Evolutionary conservation across 1,284 basidiomycete genomes (phyloP), one percentile per base, ranked within the genome.

Genomic region (Microbotryomycetes sp.): DNA sequence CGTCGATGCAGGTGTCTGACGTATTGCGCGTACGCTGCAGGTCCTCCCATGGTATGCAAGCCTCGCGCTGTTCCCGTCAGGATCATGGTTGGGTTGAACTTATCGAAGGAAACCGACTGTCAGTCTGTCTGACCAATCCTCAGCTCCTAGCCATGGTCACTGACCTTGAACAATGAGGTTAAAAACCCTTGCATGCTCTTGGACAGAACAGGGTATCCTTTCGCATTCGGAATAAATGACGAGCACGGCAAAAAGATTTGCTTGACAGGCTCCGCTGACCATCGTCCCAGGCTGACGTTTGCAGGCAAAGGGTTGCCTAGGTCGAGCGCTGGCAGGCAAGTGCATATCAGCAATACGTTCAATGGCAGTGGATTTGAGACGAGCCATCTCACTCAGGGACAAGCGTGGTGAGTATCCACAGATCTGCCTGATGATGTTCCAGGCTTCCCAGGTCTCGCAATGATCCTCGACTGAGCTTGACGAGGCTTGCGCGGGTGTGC

Each of bases 141-240:
- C 15, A 31, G 23, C 45, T 26, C n/a, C 2, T 51, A 52, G 14
- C 15, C 42, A 58, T n/a, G n/a, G 46, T 14, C 15, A 53, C 83
- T 74, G 73, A 86, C 90, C 78, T 88, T 87, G 82, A 92, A 87
- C 77, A 88, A 85, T 66, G 89, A 85, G 63, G 87, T 85, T 56
- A 96, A 82, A 77, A 97, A 96, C 0, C 82, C 81, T 72, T 97
- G 93, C 4, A 88, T 87, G 16, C 85, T 85, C 78, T 97, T 98
- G 22, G 89, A 88, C 16, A 99, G 81, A 1, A 99, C 96, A 0
- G 96, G 96, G 75, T 96, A 99, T 3, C 92, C 94, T 77, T 97
- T 96, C 32, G 86, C 84, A 75, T 99, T 99, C 14, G 92, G 86
- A 67, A 98, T 92, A 76, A 97, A 99, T 12, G 89, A 83, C 4